phyloP scores from a whole-genome alignment of 495 filamentous ascomycete species.

The Aspergillus biplanus region DNA sequence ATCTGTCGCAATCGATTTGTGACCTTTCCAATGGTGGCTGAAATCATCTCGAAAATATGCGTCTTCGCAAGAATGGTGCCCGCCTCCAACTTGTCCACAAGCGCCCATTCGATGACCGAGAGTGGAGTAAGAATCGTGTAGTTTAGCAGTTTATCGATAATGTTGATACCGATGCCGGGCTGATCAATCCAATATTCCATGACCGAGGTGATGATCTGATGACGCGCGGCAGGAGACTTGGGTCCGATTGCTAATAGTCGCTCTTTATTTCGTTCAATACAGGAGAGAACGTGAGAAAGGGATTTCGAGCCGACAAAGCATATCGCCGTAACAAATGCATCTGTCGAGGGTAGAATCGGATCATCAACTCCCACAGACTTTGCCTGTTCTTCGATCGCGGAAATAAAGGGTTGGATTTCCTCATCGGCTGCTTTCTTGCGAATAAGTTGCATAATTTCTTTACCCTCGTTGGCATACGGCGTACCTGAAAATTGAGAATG shows the following conservation, averaged over 20 bases:
- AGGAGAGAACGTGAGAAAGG: slow-evolving; percentile 91
- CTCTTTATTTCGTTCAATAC: slow-evolving; percentile 95
- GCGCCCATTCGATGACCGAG: slow-evolving; percentile 86
- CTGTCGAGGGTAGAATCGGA: slow-evolving; percentile 79
- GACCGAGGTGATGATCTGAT: slow-evolving; percentile 87
- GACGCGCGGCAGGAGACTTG: slow-evolving; percentile 69
- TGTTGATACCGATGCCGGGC: slow-evolving; percentile 87
- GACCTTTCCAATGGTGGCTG: slow-evolving; percentile 87
- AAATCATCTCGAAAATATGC: slow-evolving; percentile 87
- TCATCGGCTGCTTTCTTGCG: slow-evolving; percentile 81
- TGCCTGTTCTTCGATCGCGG: slow-evolving; percentile 76
- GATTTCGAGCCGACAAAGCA: slow-evolving; percentile 93
- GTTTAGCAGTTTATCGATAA: slow-evolving; percentile 96
- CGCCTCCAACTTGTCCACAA: slow-evolving; percentile 63
- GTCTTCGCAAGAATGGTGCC: slow-evolving; percentile 71
- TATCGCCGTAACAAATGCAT: slow-evolving; percentile 90
- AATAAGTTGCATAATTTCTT: slow-evolving; percentile 76
- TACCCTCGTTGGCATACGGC: slow-evolving; percentile 79
- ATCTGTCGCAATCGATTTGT: slow-evolving; percentile 88
- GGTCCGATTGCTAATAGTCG: slow-evolving; percentile 78
- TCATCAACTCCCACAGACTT: slow-evolving; percentile 65
- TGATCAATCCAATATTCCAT: slow-evolving; percentile 94
- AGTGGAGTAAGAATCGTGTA: slow-evolving; percentile 88
- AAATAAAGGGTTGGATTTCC: slow-evolving; percentile 76
- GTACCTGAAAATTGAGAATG: slow-evolving; percentile 56